phyloP scores from a whole-genome alignment of 1,139 yeast species.

The Sugiyamaella neomexicana region DNA sequence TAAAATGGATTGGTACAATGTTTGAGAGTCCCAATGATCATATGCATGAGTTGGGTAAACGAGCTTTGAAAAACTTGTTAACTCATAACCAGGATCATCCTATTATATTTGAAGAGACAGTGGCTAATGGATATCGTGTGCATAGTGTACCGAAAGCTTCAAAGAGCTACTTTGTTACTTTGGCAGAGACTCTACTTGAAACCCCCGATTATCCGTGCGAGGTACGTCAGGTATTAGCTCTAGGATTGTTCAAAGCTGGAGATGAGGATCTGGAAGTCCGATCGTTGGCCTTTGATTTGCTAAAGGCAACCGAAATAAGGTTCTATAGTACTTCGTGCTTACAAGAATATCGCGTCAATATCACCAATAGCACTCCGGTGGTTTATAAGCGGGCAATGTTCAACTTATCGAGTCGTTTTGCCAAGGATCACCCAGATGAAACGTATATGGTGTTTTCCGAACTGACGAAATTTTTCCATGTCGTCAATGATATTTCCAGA shows the following conservation, averaged over 20 bases:
- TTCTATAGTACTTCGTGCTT: conserved; percentile 46
- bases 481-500: conserved; percentile 59
- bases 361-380: conserved; percentile 65
- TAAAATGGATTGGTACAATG: conserved; percentile 77
- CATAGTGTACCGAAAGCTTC: conserved; percentile 47
- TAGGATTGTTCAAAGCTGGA: conserved; percentile 70
- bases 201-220: conserved; percentile 47
- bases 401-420: conserved; percentile 63
- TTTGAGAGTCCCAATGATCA: conserved; percentile 60
- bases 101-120: conserved; percentile 61
- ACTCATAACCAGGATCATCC: conserved; percentile 56
- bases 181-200: conserved; percentile 60
- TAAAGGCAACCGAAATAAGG: conserved; percentile 56
- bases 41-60: conserved; percentile 62
- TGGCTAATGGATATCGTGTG: conserved; percentile 57
- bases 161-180: conserved; percentile 67
- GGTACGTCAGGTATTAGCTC: conserved; percentile 59
- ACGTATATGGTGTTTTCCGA: conserved; percentile 67
- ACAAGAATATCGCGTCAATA: conserved; percentile 55
- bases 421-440: conserved; percentile 57
- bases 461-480: conserved; percentile 65
- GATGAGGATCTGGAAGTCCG: conserved; percentile 62
- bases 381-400: conserved; percentile 77
- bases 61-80: conserved; percentile 71
- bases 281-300: conserved; percentile 58